Conservation (phyloP, 352 stramenopile species). For the Pythium sukuiense region DNA sequence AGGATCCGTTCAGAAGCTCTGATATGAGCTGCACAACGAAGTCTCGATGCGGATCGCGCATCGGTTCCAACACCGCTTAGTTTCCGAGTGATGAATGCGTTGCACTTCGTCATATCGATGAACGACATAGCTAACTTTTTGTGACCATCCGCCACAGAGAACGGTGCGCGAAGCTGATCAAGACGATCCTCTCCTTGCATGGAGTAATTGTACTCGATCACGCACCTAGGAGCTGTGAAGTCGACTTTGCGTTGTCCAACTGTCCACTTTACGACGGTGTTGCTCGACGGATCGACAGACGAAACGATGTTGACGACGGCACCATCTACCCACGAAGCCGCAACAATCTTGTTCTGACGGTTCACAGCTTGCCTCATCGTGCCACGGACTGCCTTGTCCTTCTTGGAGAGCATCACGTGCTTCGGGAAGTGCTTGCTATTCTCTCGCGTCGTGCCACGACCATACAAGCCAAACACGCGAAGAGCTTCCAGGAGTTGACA, state of each 20-base stretch:
- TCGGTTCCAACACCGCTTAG: no score
- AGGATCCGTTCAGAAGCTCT: no score
- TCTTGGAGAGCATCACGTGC: slow-evolving; percentile 11
- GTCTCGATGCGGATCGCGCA: no score
- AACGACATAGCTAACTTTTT: slow-evolving; percentile 25
- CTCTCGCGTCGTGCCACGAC: slow-evolving; percentile 23
- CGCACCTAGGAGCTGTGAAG: slow-evolving; percentile 16
- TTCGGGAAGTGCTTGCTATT: slow-evolving; percentile 29
- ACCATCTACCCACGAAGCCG: slow-evolving; percentile 32
- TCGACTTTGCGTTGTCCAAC: slow-evolving; percentile 1
- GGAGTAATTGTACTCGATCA: slow-evolving; percentile 31
- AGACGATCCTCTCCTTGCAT: slow-evolving; percentile 36
- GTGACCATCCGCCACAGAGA: slow-evolving; percentile 29
- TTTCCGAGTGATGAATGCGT: no score
- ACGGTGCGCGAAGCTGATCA: slow-evolving; percentile 36
- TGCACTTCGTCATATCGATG: no score
- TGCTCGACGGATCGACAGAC: slow-evolving; percentile 20
- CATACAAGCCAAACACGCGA: slow-evolving; percentile 29
- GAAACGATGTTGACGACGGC: slow-evolving; percentile 30
- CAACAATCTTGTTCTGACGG: slow-evolving; percentile 18
- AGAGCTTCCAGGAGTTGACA: slow-evolving; percentile 26
- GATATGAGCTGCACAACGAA: no score
- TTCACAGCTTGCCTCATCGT: slow-evolving; percentile 5
- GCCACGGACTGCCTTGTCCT: slow-evolving; percentile 11
- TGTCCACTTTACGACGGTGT: no score